Conservation (phyloP, 306 rosid genomes). For the Cucumis hystrix region DNA sequence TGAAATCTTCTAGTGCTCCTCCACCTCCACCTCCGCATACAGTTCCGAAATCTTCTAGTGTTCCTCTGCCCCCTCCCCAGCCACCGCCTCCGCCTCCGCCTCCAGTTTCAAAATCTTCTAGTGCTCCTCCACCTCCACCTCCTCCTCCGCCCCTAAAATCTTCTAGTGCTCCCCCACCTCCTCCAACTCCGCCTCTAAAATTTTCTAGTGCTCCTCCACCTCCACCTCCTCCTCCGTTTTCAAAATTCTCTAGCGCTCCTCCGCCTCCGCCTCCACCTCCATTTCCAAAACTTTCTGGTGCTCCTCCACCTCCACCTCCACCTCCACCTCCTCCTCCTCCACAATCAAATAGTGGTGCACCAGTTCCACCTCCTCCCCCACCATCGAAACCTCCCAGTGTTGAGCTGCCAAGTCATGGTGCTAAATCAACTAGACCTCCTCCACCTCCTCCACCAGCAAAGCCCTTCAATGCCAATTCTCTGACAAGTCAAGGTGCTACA, state of each 20-base stretch:
- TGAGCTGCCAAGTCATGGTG: slow-evolving; percentile 12
- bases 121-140: slow-evolving; percentile 35
- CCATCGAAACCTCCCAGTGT: slow-evolving; percentile 36
- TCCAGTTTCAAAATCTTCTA: slow-evolving; percentile 5
- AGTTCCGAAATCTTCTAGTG: not conserved
- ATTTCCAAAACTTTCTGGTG: not conserved
- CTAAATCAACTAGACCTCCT: slow-evolving; percentile 20
- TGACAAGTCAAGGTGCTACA: slow-evolving; percentile 15
- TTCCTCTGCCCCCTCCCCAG: slow-evolving; percentile 20
- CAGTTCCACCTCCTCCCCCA: slow-evolving; percentile 20
- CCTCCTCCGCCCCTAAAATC: slow-evolving; percentile 23
- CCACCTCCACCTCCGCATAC: slow-evolving; percentile 17
- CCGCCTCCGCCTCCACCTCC: slow-evolving; percentile 17
- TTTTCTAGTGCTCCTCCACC: slow-evolving; percentile 11
- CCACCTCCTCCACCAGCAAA: slow-evolving; percentile 35
- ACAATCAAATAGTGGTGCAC: slow-evolving; percentile 1
- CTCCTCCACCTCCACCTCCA: slow-evolving; percentile 15
- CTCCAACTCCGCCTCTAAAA: not conserved
- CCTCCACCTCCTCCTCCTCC: slow-evolving; percentile 7
- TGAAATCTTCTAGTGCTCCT: slow-evolving; percentile 12
- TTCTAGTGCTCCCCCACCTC: slow-evolving; percentile 15
- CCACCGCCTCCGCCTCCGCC: slow-evolving; percentile 25
- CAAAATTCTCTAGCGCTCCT: slow-evolving; percentile 9
- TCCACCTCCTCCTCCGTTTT: slow-evolving; percentile 16
- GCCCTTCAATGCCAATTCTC: slow-evolving; percentile 27